phyloP scores from a whole-genome alignment of 2,329 filamentous ascomycete species.

The Didymella keratinophila region DNA sequence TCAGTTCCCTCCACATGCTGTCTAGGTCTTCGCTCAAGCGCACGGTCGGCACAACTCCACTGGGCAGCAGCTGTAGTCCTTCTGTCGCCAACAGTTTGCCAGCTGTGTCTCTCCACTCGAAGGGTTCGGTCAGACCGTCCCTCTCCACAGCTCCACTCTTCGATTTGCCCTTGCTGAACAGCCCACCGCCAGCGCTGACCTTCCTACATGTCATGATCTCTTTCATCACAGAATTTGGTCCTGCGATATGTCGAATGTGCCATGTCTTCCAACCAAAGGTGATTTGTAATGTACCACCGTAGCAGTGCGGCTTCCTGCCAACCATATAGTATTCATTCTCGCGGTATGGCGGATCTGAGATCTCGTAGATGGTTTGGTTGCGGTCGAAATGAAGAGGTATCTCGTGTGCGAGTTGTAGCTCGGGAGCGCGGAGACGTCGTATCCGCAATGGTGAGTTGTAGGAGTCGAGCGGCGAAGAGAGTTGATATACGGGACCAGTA shows the following conservation, averaged over 20 bases:
- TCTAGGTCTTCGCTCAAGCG: conserved; percentile 26
- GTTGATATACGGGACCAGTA: conserved; percentile 28
- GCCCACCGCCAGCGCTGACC: conserved; percentile 14
- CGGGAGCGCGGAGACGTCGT: conserved; percentile 27
- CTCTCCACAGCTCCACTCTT: conserved; percentile 14
- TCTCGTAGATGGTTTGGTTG: conserved; percentile 27
- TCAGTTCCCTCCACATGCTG: conserved; percentile 31
- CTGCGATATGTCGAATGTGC: conserved; percentile 24
- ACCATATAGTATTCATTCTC: conserved; percentile 28
- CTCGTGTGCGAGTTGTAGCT: conserved; percentile 20
- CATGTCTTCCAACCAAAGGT: conserved; percentile 23
- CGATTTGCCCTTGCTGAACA: conserved; percentile 17
- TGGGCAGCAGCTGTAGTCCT: conserved; percentile 16
- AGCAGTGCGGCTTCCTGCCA: conserved; percentile 25
- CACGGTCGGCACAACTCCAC: conserved; percentile 24
- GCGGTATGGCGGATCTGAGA: conserved; percentile 27
- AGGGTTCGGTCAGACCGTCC: conserved; percentile 16
- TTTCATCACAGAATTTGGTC: conserved; percentile 13
- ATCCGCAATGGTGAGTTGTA: conserved; percentile 27
- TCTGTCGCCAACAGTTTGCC: conserved; percentile 30
- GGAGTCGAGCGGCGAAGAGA: conserved; percentile 27
- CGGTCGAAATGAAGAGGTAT: conserved; percentile 26
- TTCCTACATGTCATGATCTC: conserved; percentile 30
- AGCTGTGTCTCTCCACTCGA: conserved; percentile 28
- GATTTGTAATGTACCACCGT: conserved; percentile 25